phyloP scores from a whole-genome alignment of 2,329 filamentous ascomycete genomes.

The Ascochyta rabiei region DNA sequence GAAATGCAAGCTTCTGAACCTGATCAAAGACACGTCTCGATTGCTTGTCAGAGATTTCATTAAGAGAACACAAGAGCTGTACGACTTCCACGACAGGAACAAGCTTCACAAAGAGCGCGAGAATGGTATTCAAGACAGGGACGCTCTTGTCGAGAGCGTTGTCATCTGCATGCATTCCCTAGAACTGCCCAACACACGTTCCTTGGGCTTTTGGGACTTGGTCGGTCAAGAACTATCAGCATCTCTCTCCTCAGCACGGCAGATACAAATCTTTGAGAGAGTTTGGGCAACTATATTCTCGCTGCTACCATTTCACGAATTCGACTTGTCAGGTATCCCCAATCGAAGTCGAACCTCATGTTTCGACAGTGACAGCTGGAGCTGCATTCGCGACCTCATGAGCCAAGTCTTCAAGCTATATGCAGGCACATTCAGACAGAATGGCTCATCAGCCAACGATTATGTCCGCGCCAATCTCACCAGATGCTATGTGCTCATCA shows the following conservation, averaged over 20 bases:
- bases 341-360: slow-evolving; percentile 50
- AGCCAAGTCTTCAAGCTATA: slow-evolving; percentile 57
- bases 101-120: slow-evolving; percentile 51
- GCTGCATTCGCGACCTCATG: slow-evolving; percentile 53
- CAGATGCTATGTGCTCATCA: slow-evolving; percentile 61
- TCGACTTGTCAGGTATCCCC: slow-evolving; percentile 58
- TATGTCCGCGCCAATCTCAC: slow-evolving; percentile 60
- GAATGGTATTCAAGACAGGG: slow-evolving; percentile 54
- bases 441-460: slow-evolving; percentile 57
- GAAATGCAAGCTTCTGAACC: slow-evolving; percentile 26
- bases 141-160: slow-evolving; percentile 53
- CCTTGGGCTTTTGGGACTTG: slow-evolving; percentile 52
- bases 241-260: slow-evolving; percentile 21
- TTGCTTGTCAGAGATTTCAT: slow-evolving; percentile 47
- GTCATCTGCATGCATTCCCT: slow-evolving; percentile 56
- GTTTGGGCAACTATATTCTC: slow-evolving; percentile 57
- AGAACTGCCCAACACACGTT: slow-evolving; percentile 33
- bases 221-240: slow-evolving; percentile 45
- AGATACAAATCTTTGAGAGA: slow-evolving; percentile 45
- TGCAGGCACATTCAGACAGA: slow-evolving; percentile 45
- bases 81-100: slow-evolving; percentile 54
- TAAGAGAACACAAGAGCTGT: slow-evolving; percentile 46
- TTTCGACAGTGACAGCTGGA: slow-evolving; percentile 57
- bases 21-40: slow-evolving; percentile 45
- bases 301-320: slow-evolving; percentile 59